A percentile compares a stretch with the other conserved stretches of the same genome.
Conservation (phyloP, 1,139 yeast species). For the Dujonia santamariae region DNA sequence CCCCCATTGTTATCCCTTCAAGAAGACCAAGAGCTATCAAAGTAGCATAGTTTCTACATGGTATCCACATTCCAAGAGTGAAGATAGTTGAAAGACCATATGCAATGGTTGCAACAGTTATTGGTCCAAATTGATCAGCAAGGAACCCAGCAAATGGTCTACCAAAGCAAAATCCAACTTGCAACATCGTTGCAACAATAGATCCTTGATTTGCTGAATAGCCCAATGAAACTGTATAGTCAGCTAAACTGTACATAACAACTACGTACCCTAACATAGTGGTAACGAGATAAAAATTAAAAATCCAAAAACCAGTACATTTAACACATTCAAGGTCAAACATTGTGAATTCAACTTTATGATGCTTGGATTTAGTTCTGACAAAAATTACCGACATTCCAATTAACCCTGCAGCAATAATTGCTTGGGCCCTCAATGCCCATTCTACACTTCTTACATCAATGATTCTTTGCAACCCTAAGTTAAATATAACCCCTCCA, state of each 20-base stretch:
- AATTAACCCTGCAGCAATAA: constrained; percentile 29
- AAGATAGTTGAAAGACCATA: constrained; percentile 25
- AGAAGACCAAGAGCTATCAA: constrained; percentile 23
- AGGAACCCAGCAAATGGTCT: constrained; percentile 41
- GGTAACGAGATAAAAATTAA: constrained; percentile 30
- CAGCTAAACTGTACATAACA: constrained; percentile 42
- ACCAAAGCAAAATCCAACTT: constrained; percentile 39
- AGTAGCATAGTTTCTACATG: constrained; percentile 31
- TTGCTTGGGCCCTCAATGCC: constrained; percentile 37
- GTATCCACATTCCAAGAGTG: constrained; percentile 35
- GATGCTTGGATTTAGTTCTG: constrained; percentile 20
- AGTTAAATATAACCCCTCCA: constrained; percentile 54
- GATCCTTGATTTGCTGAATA: constrained; percentile 40
- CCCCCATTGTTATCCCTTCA: constrained; percentile 24
- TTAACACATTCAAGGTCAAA: constrained; percentile 22
- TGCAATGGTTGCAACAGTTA: constrained; percentile 28
- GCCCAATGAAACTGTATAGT: constrained; percentile 44
- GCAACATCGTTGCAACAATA: constrained; percentile 42
- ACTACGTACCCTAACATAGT: constrained; percentile 47
- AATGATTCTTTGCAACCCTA: constrained; percentile 36
- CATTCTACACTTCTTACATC: constrained; percentile 25
- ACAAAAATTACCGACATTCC: constrained; percentile 29
- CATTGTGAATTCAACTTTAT: constrained; percentile 32
- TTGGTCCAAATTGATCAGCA: constrained; percentile 38
- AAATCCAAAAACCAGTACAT: constrained; percentile 27